Evolutionary conservation across 2,329 filamentous ascomycete species (phyloP), one percentile per base, ranked within the genome.

Genomic region (Chalara sp.): DNA sequence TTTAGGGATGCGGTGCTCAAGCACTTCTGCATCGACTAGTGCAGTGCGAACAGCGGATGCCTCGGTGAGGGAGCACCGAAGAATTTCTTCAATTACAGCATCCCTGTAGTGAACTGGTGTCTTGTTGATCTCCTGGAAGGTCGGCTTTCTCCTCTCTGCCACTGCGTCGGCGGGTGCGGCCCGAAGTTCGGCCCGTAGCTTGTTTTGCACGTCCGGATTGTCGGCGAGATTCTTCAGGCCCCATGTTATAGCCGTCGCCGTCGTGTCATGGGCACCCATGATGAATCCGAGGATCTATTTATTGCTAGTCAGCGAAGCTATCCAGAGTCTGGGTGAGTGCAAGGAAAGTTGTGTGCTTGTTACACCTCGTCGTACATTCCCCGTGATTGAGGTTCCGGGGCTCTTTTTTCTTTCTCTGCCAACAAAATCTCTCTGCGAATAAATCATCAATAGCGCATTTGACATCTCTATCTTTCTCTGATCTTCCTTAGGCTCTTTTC

Each of bases 1-100:
- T 37, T 67, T 68, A 1, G 68, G 68, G n/a, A 72, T 65, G 32
- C 35, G 53, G 31, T 65, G 55, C 5, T 68, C 69, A 0, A 71
- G 56, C 4, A 72, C 44, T 2, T 58, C 51, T 1, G 64, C 61
- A 44, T 71, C 67, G 41, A 56, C 54, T 28, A 56, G 56, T 1
- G 68, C 55, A 4, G 56, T 58, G 6, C 69, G 64, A 6, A 63
- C 57, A 1, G 68, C 59, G 3, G 67, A 53, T 1, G 64, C 59
- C 5, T 61, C 58, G 1, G 67, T 61, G 10, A 61, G 58, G 5
- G 61, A 59, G n/a, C 55, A 60, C 1, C 71, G 65, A 2, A 71
- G 54, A 0, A 63, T 60, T 53, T 73, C 58, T 45, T 58, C 58
- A 5, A 58, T 52, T 1, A 53, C 45, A 29, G 58, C 58, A n/a